Conservation (phyloP, 2,329 filamentous ascomycete genomes). For the Cordyceps cateniannulata region DNA sequence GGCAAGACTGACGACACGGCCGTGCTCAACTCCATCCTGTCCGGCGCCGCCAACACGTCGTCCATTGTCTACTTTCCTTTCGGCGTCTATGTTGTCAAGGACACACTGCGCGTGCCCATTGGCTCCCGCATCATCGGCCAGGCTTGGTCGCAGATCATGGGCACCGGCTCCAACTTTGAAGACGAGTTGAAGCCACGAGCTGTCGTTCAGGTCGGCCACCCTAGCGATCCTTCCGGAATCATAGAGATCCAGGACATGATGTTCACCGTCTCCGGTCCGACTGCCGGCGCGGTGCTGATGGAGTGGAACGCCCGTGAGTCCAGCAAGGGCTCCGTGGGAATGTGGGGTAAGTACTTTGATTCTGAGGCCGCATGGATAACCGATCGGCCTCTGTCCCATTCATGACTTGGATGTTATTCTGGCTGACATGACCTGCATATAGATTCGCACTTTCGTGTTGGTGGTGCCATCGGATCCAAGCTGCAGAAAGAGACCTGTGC, state of each 20-base stretch:
- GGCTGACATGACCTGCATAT: too few relatives aligned
- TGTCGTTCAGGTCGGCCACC: constrained; percentile 50
- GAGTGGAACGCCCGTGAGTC: constrained; percentile 46
- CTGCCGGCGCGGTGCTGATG: constrained; percentile 49
- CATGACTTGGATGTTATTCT: too few relatives aligned
- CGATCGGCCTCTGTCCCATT: too few relatives aligned
- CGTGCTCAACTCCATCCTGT: background rate
- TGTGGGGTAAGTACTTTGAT: constrained; percentile 20
- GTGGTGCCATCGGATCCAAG: constrained; percentile 60
- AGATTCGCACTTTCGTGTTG: constrained; percentile 66
- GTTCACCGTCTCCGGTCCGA: constrained; percentile 49
- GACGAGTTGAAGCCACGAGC: constrained; percentile 46
- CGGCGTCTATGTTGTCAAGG: constrained; percentile 38
- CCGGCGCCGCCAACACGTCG: constrained; percentile 37
- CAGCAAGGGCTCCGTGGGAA: constrained; percentile 18
- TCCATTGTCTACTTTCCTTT: constrained; percentile 27
- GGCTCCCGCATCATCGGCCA: constrained; percentile 42
- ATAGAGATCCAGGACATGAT: constrained; percentile 60
- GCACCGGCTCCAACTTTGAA: constrained; percentile 41
- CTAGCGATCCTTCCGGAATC: constrained; percentile 45
- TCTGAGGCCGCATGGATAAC: too few relatives aligned
- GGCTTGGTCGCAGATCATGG: constrained; percentile 40
- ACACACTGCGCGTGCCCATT: constrained; percentile 39
- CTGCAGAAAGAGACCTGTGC: constrained; percentile 50
- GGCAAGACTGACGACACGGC: background rate